A percentile compares a stretch with the other conserved stretches of the same genome.
Conservation (phyloP, 2,329 filamentous ascomycete genomes). For the Penicillium sp. region DNA sequence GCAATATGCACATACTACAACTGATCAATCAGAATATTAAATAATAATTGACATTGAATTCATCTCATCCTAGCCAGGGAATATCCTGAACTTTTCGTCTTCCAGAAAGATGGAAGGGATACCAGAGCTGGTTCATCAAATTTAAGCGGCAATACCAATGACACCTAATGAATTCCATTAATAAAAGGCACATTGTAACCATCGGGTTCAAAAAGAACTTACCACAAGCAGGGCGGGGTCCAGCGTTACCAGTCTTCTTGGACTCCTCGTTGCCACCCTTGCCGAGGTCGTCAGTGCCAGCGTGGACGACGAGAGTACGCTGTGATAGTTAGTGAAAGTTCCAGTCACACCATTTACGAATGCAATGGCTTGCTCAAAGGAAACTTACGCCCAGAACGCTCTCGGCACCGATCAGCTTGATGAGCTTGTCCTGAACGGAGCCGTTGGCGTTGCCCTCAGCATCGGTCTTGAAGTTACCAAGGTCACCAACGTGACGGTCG, state of each 20-base stretch:
- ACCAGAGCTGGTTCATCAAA: constrained; percentile 11
- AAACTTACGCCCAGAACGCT: constrained; percentile 82
- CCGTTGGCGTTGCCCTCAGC: constrained; percentile 87
- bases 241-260: constrained; percentile 98
- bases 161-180: constrained; percentile 58
- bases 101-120: constrained; percentile 8
- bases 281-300: constrained; percentile 94
- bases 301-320: constrained; percentile 94
- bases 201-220: constrained; percentile 38
- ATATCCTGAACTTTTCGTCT: constrained; percentile 24
- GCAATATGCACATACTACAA: not conserved
- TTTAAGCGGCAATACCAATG: constrained; percentile 81
- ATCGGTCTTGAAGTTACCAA: constrained; percentile 97
- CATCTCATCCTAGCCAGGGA: constrained; percentile 23
- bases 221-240: constrained; percentile 91
- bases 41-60: constrained; percentile 14
- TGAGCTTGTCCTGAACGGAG: constrained; percentile 71
- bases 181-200: not conserved
- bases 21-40: not conserved
- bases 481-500: constrained; percentile 90
- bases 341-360: not conserved
- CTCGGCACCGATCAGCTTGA: constrained; percentile 96
- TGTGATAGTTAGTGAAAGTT: constrained; percentile 38
- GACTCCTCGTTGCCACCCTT: constrained; percentile 90
- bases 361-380: not conserved